These are phyloP conservation scores for Terana coerulea DNA, from an alignment of 768 basidiomycete species.

Conservation along the genomic window DNA sequence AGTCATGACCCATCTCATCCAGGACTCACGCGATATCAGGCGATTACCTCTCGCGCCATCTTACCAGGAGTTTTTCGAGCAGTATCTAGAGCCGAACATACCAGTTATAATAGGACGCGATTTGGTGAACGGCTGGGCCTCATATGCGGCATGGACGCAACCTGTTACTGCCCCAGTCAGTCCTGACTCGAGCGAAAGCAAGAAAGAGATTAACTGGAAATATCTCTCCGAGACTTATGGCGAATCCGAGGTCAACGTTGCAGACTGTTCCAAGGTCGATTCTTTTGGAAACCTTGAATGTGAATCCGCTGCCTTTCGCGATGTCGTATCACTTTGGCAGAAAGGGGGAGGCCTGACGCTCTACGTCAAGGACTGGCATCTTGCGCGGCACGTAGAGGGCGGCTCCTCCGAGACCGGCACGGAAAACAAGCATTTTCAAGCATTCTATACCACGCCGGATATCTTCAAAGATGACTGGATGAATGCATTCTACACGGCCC, in stretches of 20 bases:
- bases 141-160: conserved; percentile 14
- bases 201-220: conserved; percentile 17
- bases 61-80: conserved; percentile 20
- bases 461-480: conserved; percentile 29
- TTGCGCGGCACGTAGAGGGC: conserved; percentile 16
- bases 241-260: conserved; percentile 17
- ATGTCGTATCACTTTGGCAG: conserved; percentile 22
- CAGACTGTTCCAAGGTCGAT: conserved; percentile 22
- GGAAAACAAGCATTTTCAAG: not conserved
- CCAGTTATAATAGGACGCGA: conserved; percentile 22
- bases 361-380: conserved; percentile 30
- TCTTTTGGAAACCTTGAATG: conserved; percentile 23
- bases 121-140: conserved; percentile 20
- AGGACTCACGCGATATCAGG: no score
- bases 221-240: conserved; percentile 19
- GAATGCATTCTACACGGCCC: conserved; percentile 25
- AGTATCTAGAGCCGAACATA: conserved; percentile 20
- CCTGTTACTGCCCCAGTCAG: not conserved
- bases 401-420: not conserved
- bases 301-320: conserved; percentile 14
- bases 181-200: not conserved
- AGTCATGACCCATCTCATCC: no score
- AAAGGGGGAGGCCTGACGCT: conserved; percentile 14
- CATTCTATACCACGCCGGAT: conserved; percentile 25
- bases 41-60: not conserved